Percentiles rank a stretch among this genome's conserved stretches.
These are phyloP conservation scores for Huntiella decipiens DNA, from an alignment of 2,329 filamentous ascomycete genomes.

Conservation along the genomic window DNA sequence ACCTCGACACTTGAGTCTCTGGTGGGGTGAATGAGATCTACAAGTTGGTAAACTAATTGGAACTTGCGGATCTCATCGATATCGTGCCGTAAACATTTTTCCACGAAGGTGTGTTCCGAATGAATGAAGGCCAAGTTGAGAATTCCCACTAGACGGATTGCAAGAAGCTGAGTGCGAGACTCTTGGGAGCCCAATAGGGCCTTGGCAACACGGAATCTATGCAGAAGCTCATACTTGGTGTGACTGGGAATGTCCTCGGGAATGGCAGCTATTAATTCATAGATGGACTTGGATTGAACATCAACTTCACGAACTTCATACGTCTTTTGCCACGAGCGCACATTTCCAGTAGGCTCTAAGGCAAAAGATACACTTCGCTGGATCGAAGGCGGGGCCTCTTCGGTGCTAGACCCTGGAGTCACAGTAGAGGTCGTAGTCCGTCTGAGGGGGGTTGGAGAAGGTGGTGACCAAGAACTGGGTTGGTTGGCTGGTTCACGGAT, in stretches of 20 bases:
- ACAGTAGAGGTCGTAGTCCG: not conserved
- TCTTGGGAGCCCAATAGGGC: conserved; percentile 48
- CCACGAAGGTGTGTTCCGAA: conserved; percentile 61
- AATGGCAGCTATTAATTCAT: conserved; percentile 35
- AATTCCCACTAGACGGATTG: conserved; percentile 67
- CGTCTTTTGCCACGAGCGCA: conserved; percentile 29
- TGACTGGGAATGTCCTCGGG: conserved; percentile 50
- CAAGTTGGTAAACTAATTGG: conserved; percentile 81
- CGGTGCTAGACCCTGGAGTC: conserved; percentile 7
- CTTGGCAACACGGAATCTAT: conserved; percentile 67
- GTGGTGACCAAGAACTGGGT: not conserved
- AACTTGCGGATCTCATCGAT: conserved; percentile 73
- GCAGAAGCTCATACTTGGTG: conserved; percentile 66
- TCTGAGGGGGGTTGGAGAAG: conserved; percentile 39
- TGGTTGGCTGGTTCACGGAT: not conserved
- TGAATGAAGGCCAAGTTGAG: conserved; percentile 85
- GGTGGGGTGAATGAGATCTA: conserved; percentile 75
- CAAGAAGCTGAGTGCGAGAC: conserved; percentile 56
- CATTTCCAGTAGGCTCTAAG: conserved; percentile 13
- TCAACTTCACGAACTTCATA: conserved; percentile 39
- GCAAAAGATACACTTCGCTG: conserved; percentile 21
- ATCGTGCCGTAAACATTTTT: conserved; percentile 73
- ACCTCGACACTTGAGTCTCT: conserved; percentile 44
- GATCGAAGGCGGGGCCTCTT: conserved; percentile 32
- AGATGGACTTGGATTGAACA: conserved; percentile 32